Conservation (phyloP, 2,329 filamentous ascomycete species). For the Chalaropsis thielavioides region DNA sequence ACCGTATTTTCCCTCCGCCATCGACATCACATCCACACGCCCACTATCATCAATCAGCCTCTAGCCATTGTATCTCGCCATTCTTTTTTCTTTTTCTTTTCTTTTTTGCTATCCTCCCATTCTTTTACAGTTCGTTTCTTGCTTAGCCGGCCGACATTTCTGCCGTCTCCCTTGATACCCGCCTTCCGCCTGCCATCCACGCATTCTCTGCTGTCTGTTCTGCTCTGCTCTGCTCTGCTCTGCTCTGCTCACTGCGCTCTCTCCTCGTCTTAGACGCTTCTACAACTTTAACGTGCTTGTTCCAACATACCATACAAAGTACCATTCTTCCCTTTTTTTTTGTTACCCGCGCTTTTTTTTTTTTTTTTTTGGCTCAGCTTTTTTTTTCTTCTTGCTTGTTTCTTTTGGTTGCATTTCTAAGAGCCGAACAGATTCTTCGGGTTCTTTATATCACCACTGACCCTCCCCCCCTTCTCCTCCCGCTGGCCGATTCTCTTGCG, state of each 20-base stretch:
- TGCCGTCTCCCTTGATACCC: neutral
- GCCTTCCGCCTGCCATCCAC: neutral
- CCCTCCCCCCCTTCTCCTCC: neutral
- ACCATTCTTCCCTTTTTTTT: conserved; percentile 14
- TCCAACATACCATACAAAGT: conserved; percentile 17
- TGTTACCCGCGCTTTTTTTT: neutral
- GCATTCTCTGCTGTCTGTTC: neutral
- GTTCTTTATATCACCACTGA: neutral
- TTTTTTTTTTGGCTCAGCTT: neutral
- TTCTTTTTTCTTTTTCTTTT: too few relatives aligned
- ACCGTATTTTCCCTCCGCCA: neutral
- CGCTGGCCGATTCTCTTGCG: neutral
- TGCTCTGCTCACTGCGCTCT: neutral
- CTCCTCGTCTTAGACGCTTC: neutral
- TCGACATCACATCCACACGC: too few relatives aligned
- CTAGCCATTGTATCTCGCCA: neutral
- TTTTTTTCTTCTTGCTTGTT: neutral
- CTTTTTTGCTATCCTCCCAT: neutral
- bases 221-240: conserved; percentile 4
- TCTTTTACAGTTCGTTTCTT: neutral
- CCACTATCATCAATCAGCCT: neutral
- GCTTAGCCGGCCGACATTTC: neutral
- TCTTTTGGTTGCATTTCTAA: conserved; percentile 10
- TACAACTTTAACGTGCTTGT: conserved; percentile 11
- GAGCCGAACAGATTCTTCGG: neutral